Base-by-base conservation (phyloP, 2,329 filamentous ascomycete species). In the Penicillium sumatraense region DNA sequence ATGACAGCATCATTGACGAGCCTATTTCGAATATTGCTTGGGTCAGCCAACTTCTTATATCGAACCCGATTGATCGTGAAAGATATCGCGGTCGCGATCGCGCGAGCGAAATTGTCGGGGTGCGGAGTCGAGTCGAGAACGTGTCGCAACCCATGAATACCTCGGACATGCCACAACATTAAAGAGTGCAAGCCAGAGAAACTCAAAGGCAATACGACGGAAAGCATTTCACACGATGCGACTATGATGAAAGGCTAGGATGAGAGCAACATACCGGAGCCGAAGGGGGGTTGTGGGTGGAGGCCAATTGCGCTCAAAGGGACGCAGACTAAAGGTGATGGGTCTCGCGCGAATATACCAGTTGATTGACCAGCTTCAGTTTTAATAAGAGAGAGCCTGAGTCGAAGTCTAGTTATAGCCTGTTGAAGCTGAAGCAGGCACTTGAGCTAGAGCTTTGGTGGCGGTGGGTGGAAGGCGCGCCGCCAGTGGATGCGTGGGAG, bases 1-100 rank as follows among this genome's bases (percentile, higher is more conserved):
- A 73, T 50, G 60, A 53, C 51, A 68, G 66, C 71, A 74, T 74
- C 59, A 64, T 74, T 68, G 57, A 58, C 36, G 41, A 26, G 40
- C 40, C 57, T 60, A 38, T 23, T n/a, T 21, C 35, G 9, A 16
- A 51, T 47, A 41, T 21, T 29, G 41, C 20, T 14, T 42, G 26
- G 11, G 45, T 64, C 31, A 64, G 61, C 45, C 24, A 42, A 23
- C 45, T 3, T 38, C n/a, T 29, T n/a, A 27, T 16, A 44, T 45
- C 14, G 31, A 35, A 16, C 3, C 2, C 24, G 21, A 14, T 51
- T 40, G 38, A 11, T 36, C 16, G n/a, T 23, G 18, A 14, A 47
- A 53, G 24, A 48, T 51, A 48, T 46, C 51, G 59, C 62, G 57
- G 62, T 49, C 33, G 52, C 57, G 57, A 63, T 49, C 33, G 52